Evolutionary conservation across 352 stramenopile genomes (phyloP).

Genomic region (Globisporangium recalcitrans): DNA sequence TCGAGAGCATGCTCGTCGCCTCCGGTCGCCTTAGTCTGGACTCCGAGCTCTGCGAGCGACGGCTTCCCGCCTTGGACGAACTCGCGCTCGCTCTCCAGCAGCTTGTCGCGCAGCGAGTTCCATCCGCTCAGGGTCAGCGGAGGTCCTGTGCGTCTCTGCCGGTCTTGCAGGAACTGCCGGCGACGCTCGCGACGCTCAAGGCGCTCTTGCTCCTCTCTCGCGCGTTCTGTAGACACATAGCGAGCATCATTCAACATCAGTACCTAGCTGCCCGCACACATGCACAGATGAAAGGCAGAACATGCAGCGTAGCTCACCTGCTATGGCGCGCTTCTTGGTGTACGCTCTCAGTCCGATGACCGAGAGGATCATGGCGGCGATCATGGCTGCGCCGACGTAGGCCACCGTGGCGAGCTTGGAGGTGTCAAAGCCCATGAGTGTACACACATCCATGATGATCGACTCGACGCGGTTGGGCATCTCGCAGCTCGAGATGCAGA

Average conservation of each 20-base stretch:
- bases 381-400: conserved; percentile 6
- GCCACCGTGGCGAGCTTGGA: conserved; percentile 6
- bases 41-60: conserved; percentile 9
- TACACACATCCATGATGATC: conserved; percentile 13
- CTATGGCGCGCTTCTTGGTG: neutral
- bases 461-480: conserved; percentile 9
- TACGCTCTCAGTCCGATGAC: conserved; percentile 3
- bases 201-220: neutral
- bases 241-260: neutral
- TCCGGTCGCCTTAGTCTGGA: neutral
- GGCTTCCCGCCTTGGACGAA: conserved; percentile 1
- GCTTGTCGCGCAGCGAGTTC: conserved; percentile 18
- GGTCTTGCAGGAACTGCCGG: neutral
- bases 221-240: neutral
- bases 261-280: too few relatives aligned
- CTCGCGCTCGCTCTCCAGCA: conserved; percentile 18
- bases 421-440: conserved; percentile 5
- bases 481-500: conserved; percentile 17
- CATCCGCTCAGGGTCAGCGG: conserved; percentile 11
- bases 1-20: neutral
- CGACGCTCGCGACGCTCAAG: neutral
- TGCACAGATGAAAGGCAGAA: neutral
- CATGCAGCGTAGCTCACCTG: conserved; percentile 1
- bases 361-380: neutral
- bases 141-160: conserved; percentile 6